A percentile compares a stretch with the other conserved stretches of the same genome.
These are phyloP conservation scores for Syzygium grande DNA, from an alignment of 345 rosid species.

Conservation along the genomic window DNA sequence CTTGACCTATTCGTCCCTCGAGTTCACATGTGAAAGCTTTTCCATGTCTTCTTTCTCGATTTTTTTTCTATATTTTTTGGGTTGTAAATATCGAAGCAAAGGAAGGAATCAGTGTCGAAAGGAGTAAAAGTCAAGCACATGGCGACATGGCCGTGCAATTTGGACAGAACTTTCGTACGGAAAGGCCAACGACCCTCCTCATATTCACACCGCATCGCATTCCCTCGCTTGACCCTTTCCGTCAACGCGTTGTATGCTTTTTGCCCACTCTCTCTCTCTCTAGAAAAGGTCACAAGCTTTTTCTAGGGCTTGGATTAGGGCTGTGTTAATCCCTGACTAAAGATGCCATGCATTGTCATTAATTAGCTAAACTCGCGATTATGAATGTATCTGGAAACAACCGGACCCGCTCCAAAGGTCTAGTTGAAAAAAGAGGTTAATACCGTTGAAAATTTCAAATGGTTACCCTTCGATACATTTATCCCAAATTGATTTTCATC, in stretches of 20 bases:
- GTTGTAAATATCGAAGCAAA: background rate
- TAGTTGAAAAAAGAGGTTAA: background rate
- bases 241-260: background rate
- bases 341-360: background rate
- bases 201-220: background rate
- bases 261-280: background rate
- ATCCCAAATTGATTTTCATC: background rate
- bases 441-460: rapidly evolving
- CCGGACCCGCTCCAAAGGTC: background rate
- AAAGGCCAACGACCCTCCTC: background rate
- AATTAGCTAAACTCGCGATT: background rate
- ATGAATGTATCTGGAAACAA: background rate
- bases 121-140: background rate
- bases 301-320: background rate
- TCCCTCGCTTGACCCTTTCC: background rate
- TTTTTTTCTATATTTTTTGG: background rate
- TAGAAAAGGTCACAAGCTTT: background rate
- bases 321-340: background rate
- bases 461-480: background rate
- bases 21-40: background rate
- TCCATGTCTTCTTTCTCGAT: background rate
- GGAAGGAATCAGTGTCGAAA: background rate
- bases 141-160: background rate
- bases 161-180: background rate
- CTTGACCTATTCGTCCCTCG: background rate